phyloP scores from a whole-genome alignment of 2,329 filamentous ascomycete species.

The Colletotrichum sp. region DNA sequence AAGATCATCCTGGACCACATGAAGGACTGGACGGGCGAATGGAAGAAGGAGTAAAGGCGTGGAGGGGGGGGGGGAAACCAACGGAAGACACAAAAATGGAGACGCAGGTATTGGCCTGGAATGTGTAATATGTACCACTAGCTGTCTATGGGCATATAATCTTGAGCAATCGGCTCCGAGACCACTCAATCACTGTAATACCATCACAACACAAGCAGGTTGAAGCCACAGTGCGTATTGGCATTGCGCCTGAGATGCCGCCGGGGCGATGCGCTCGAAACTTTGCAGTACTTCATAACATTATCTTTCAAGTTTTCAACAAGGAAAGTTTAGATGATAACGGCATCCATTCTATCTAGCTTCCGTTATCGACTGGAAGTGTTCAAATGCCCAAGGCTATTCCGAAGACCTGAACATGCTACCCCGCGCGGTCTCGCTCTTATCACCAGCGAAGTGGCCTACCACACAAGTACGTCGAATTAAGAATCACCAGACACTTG shows the following conservation, averaged over 20 bases:
- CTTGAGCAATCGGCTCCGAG: constrained; percentile 7
- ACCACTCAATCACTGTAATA: constrained; percentile 21
- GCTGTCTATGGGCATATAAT: constrained; percentile 11
- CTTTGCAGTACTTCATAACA: not conserved
- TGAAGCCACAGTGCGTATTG: not conserved
- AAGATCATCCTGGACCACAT: constrained; percentile 87
- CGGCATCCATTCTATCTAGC: not conserved
- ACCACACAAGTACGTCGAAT: not conserved
- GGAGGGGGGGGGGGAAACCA: not conserved
- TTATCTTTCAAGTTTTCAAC: not conserved
- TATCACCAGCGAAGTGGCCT: not conserved
- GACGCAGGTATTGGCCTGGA: not conserved
- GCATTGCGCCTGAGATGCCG: not conserved
- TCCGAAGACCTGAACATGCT: not conserved
- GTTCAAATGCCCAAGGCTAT: too few relatives aligned
- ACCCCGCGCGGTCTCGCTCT: not conserved
- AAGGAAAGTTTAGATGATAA: not conserved
- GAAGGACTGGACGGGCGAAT: constrained; percentile 57
- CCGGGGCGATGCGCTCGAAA: not conserved
- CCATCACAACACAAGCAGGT: not conserved
- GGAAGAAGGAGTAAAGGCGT: constrained; percentile 11
- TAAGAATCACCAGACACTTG: not conserved
- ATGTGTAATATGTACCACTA: constrained; percentile 20
- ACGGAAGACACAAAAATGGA: not conserved
- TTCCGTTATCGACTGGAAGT: not conserved